Conservation (phyloP, 2,329 filamentous ascomycete genomes). For the Rhynchosporium secalis region DNA sequence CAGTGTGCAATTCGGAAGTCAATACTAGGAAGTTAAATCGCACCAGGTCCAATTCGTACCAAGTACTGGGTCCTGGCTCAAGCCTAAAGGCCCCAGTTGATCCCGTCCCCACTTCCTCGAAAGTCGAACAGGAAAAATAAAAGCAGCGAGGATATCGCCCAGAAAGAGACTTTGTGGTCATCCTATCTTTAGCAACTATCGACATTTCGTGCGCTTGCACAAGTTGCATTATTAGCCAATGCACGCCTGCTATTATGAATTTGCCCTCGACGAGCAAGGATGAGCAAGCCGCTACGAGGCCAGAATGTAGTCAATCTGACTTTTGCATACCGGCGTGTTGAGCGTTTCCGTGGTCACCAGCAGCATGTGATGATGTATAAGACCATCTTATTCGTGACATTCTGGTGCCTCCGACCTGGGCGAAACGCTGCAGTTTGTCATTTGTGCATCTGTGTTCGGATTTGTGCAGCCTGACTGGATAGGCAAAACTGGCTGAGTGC, state of each 20-base stretch:
- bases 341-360: slow-evolving; percentile 18
- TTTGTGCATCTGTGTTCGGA: slow-evolving; percentile 15
- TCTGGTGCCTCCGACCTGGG: slow-evolving; percentile 21
- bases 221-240: slow-evolving; percentile 22
- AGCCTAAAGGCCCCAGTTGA: neutral
- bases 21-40: slow-evolving; percentile 4
- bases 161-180: slow-evolving; percentile 5
- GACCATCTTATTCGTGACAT: slow-evolving; percentile 14
- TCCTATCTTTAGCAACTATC: slow-evolving; percentile 20
- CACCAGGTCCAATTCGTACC: neutral
- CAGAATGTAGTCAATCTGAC: slow-evolving; percentile 17
- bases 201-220: slow-evolving; percentile 9
- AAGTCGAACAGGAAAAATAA: slow-evolving; percentile 1
- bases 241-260: slow-evolving; percentile 24
- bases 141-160: slow-evolving; percentile 15
- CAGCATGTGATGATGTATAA: slow-evolving; percentile 19
- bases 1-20: slow-evolving; percentile 1
- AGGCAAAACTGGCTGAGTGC: slow-evolving; percentile 6
- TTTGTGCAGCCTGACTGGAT: slow-evolving; percentile 15
- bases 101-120: slow-evolving; percentile 4
- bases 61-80: neutral
- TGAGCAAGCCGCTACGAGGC: slow-evolving; percentile 11
- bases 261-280: slow-evolving; percentile 9
- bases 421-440: slow-evolving; percentile 24
- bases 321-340: slow-evolving; percentile 16